Conservation (phyloP, 2,329 filamentous ascomycete species). For the Tympanopsis confertula region DNA sequence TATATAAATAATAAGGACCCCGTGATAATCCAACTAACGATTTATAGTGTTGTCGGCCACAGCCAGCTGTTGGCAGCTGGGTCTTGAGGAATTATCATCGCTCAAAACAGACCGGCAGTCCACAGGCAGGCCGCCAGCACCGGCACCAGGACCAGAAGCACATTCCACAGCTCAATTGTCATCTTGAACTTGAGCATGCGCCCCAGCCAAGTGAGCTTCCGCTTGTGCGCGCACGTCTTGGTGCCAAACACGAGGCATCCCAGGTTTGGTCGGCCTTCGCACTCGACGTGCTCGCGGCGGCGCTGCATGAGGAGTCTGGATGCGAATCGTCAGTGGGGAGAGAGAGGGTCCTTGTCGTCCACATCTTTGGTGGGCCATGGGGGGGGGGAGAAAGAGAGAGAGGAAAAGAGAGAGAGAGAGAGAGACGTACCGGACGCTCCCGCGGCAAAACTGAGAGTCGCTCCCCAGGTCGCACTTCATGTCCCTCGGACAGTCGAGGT, state of each 20-base stretch:
- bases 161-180: not conserved
- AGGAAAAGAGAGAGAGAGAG: not conserved
- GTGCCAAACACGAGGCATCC: constrained; percentile 44
- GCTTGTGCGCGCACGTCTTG: constrained; percentile 29
- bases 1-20: no score
- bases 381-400: no score
- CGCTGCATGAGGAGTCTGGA: constrained; percentile 43
- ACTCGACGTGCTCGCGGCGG: constrained; percentile 47
- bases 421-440: constrained; percentile 40
- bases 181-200: not conserved
- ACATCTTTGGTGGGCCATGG: no score
- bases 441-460: constrained; percentile 47
- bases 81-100: no score
- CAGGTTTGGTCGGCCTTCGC: constrained; percentile 41
- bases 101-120: no score
- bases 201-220: constrained; percentile 10
- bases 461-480: constrained; percentile 43
- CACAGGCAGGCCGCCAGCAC: no score
- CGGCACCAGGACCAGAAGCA: no score
- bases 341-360: no score
- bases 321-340: not conserved
- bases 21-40: no score
- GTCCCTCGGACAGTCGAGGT: constrained; percentile 54
- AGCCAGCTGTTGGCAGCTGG: no score
- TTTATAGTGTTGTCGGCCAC: no score